Percentiles rank a stretch among this genome's conserved stretches.
These are phyloP conservation scores for Epichloe uncinata DNA, from an alignment of 2,329 filamentous ascomycete genomes.

Conservation along the genomic window DNA sequence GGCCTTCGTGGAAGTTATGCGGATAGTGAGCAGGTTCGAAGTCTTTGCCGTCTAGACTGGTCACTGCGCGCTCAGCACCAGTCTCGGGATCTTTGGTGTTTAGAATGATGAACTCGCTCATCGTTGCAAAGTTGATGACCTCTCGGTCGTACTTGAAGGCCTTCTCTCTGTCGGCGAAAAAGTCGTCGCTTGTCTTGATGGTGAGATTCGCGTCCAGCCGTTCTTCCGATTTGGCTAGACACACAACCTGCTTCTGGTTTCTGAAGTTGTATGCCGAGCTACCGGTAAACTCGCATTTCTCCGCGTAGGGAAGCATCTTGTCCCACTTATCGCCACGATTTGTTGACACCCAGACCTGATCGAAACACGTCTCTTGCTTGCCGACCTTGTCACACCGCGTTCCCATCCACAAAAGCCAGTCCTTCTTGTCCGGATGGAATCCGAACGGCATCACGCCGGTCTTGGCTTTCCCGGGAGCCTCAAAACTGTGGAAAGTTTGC, in stretches of 20 bases:
- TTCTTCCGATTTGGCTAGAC: slow-evolving; percentile 42
- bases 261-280: slow-evolving; percentile 43
- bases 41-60: slow-evolving; percentile 69
- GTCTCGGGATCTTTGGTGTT: slow-evolving; percentile 59
- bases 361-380: slow-evolving; percentile 46
- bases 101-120: slow-evolving; percentile 93
- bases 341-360: slow-evolving; percentile 60
- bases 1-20: slow-evolving; percentile 63
- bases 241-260: slow-evolving; percentile 42
- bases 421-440: slow-evolving; percentile 75
- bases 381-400: slow-evolving; percentile 48
- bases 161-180: slow-evolving; percentile 50
- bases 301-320: slow-evolving; percentile 57
- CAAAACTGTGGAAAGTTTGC: slow-evolving; percentile 57
- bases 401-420: slow-evolving; percentile 90
- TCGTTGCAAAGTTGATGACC: slow-evolving; percentile 78
- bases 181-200: slow-evolving; percentile 66
- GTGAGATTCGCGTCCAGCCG: slow-evolving; percentile 47
- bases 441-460: slow-evolving; percentile 35
- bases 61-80: slow-evolving; percentile 59
- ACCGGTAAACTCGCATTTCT: slow-evolving; percentile 78
- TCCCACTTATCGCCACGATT: slow-evolving; percentile 76
- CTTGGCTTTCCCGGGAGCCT: slow-evolving; percentile 44
- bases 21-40: slow-evolving; percentile 84
- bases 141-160: slow-evolving; percentile 32